Evolutionary conservation across 2,329 filamentous ascomycete genomes (phyloP).

Genomic region (Sporothrix euskadiensis): DNA sequence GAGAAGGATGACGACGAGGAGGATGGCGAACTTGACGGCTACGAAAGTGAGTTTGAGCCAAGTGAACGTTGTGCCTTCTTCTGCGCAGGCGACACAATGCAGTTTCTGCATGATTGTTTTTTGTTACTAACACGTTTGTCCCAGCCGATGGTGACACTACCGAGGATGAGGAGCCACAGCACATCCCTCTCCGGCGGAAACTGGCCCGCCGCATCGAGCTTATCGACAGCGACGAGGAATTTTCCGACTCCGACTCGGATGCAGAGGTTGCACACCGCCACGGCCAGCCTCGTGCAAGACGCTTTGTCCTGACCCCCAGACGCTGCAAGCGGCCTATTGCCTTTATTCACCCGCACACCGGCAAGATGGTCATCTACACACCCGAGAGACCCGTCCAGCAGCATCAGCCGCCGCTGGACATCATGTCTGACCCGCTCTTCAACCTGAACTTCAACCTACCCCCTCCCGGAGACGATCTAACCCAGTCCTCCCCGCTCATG

Average conservation of each 20-base stretch:
- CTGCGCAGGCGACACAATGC: not conserved
- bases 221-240: constrained; percentile 45
- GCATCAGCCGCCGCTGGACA: not conserved
- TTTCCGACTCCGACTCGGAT: constrained; percentile 57
- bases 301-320: constrained; percentile 54
- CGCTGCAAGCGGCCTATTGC: constrained; percentile 59
- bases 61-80: not conserved
- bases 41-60: constrained; percentile 55
- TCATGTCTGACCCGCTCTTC: constrained; percentile 10
- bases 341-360: constrained; percentile 57
- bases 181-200: constrained; percentile 50
- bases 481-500: constrained; percentile 57
- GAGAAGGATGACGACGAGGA: not conserved
- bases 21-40: constrained; percentile 54
- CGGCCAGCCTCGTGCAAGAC: constrained; percentile 56
- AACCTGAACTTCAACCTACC: not conserved
- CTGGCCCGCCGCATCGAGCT: constrained; percentile 41
- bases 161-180: constrained; percentile 59
- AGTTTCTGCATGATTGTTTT: constrained; percentile 28
- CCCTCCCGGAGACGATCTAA: not conserved
- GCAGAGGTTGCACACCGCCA: constrained; percentile 46
- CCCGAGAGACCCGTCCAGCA: constrained; percentile 44
- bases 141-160: constrained; percentile 63
- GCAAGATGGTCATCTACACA: constrained; percentile 66
- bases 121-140: constrained; percentile 43